phyloP scores from a whole-genome alignment of 2,329 filamentous ascomycete genomes.

The Cadophora gregata region DNA sequence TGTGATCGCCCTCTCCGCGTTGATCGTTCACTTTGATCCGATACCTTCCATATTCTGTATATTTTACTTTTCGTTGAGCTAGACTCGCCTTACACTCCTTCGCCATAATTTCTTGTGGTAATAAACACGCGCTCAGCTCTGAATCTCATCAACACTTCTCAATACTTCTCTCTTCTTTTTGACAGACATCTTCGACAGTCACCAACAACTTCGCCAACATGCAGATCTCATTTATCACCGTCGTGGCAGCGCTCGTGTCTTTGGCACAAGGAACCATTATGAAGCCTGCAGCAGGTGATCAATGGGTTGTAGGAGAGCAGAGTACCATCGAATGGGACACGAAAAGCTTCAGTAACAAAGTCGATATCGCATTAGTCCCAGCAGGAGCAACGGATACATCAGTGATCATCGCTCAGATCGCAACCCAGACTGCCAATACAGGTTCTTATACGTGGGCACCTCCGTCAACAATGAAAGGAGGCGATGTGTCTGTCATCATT shows the following conservation, averaged over 20 bases:
- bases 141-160: not conserved
- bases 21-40: not conserved
- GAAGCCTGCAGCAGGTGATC: conserved; percentile 30
- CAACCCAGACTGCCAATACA: conserved; percentile 53
- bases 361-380: conserved; percentile 30
- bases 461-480: conserved; percentile 23
- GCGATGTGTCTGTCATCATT: conserved; percentile 31
- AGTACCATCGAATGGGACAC: conserved; percentile 32
- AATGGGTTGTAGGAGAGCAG: conserved; percentile 24
- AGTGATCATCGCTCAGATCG: conserved; percentile 54
- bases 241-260: conserved; percentile 21
- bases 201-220: conserved; percentile 23
- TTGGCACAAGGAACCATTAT: conserved; percentile 22
- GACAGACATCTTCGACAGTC: not conserved
- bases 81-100: conserved; percentile 11
- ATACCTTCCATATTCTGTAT: not conserved
- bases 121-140: not conserved
- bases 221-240: conserved; percentile 26
- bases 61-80: conserved; percentile 4
- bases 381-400: conserved; percentile 31
- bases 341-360: conserved; percentile 18
- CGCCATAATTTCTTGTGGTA: not conserved
- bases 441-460: conserved; percentile 32
- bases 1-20: conserved; percentile 5
- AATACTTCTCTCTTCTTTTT: not conserved